Evolutionary conservation across 2,329 filamentous ascomycete genomes (phyloP).

Genomic region (Aspergillus niger): DNA sequence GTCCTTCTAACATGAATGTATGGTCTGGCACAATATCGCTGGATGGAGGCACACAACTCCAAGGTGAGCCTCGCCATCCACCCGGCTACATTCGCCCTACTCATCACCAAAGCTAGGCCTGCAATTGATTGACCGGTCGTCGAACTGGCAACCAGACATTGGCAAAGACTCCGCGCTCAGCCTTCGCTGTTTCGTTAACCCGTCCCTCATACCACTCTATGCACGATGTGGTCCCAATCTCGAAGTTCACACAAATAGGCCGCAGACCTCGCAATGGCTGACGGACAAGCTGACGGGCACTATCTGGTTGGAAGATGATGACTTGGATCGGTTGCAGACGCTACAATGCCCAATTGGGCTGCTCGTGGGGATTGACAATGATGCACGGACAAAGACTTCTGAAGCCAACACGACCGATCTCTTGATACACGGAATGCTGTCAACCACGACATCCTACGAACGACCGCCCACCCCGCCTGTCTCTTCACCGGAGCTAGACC

Average conservation of each 20-base stretch:
- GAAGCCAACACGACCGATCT: conserved; percentile 36
- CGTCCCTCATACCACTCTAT: conserved; percentile 43
- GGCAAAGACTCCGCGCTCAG: conserved; percentile 36
- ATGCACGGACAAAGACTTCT: conserved; percentile 17
- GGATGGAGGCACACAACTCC: conserved; percentile 29
- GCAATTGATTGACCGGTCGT: conserved; percentile 36
- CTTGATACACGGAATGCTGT: conserved; percentile 43
- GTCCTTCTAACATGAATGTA: conserved; percentile 36
- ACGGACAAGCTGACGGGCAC: conserved; percentile 38
- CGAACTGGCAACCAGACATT: conserved; percentile 37
- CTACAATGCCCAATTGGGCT: conserved; percentile 44
- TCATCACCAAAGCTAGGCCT: conserved; percentile 32
- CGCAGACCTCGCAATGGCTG: conserved; percentile 41
- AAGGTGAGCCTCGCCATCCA: conserved; percentile 29
- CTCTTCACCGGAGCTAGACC: conserved; percentile 30
- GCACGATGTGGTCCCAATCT: conserved; percentile 44
- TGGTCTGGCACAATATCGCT: conserved; percentile 41
- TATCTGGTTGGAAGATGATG: conserved; percentile 38
- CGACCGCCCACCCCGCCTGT: conserved; percentile 40
- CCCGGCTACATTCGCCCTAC: background rate
- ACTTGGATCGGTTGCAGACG: conserved; percentile 29
- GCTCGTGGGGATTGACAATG: conserved; percentile 35
- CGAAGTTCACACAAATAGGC: conserved; percentile 40
- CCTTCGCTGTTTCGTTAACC: conserved; percentile 42
- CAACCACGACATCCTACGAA: conserved; percentile 28